Conservation (phyloP, 2,329 filamentous ascomycete genomes). For the Ascochyta clinopodiicola region DNA sequence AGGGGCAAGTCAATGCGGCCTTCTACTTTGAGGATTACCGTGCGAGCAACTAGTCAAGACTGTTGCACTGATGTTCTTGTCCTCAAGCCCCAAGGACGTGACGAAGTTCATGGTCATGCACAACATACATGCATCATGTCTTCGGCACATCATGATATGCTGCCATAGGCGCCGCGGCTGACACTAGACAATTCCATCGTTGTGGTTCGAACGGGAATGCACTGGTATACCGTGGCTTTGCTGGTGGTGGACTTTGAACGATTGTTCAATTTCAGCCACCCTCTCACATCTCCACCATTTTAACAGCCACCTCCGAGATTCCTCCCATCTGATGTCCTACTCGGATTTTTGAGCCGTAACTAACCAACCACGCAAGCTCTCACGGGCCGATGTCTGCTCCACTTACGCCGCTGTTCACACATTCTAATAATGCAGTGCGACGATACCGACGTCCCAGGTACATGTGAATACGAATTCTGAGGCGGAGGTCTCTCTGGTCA, state of each 20-base stretch:
- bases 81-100: slow-evolving; percentile 9
- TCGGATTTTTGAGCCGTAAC: background rate
- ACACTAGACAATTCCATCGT: background rate
- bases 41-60: background rate
- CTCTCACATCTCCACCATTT: background rate
- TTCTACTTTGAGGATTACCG: background rate
- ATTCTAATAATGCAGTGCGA: slow-evolving; percentile 16
- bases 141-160: slow-evolving; percentile 1
- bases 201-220: background rate
- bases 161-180: background rate
- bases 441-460: background rate
- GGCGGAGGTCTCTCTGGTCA: background rate
- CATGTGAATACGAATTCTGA: background rate
- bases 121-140: slow-evolving; percentile 12
- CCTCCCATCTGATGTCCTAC: background rate
- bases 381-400: slow-evolving; percentile 10
- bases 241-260: background rate
- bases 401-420: slow-evolving; percentile 6
- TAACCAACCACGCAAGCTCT: background rate
- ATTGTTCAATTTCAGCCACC: background rate
- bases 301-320: background rate
- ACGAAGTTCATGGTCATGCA: background rate
- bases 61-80: background rate
- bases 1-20: slow-evolving; percentile 2
- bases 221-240: background rate